A percentile compares a stretch with the other conserved stretches of the same genome.
Conservation (phyloP, 306 rosid genomes). For the Inga leiocalycina region DNA sequence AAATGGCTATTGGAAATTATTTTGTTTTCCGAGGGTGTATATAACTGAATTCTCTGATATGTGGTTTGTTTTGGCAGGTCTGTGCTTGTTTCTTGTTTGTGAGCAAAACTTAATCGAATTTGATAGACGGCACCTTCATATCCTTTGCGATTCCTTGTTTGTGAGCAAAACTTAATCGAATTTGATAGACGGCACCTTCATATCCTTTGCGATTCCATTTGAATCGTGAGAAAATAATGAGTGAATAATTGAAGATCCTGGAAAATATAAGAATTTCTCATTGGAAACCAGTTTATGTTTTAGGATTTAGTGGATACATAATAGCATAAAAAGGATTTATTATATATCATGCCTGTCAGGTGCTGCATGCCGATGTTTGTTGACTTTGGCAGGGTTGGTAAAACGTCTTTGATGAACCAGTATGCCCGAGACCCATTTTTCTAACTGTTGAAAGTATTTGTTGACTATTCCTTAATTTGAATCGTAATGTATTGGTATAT, state of each 20-base stretch:
- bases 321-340: slow-evolving; percentile 1
- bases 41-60: slow-evolving; percentile 27
- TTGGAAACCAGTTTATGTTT: neutral
- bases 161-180: neutral
- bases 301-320: slow-evolving; percentile 12
- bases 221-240: neutral
- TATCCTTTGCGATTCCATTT: slow-evolving; percentile 11
- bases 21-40: neutral
- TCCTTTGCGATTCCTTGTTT: slow-evolving; percentile 14
- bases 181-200: neutral
- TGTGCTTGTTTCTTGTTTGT: neutral
- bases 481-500: slow-evolving; percentile 6
- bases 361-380: slow-evolving; percentile 4
- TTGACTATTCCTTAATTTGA: slow-evolving; percentile 11
- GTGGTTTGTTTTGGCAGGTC: slow-evolving; percentile 15
- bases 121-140: neutral
- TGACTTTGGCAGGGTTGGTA: slow-evolving; percentile 82
- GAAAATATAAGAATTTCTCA: neutral
- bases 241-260: slow-evolving; percentile 14
- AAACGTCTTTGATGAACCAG: slow-evolving; percentile 99
- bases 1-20: slow-evolving; percentile 1
- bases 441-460: neutral
- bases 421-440: slow-evolving; percentile 44
- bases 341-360: neutral
- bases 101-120: neutral